Conservation (phyloP, 345 rosid genomes). For the Brassica carinata region DNA sequence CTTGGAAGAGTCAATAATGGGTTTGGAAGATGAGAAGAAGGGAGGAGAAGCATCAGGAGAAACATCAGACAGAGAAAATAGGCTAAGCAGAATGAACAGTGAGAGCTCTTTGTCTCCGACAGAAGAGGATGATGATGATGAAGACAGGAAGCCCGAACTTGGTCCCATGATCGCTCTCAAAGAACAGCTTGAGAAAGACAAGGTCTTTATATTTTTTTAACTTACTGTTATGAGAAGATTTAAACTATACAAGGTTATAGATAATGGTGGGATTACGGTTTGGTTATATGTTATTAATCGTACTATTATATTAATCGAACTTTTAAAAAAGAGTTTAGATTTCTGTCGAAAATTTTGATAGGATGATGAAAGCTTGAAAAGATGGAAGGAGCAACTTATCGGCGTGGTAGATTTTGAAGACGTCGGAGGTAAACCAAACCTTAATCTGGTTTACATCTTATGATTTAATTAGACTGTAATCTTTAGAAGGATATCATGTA, state of each 20-base stretch:
- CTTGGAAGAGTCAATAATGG: slow-evolving; percentile 31
- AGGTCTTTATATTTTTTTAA: slow-evolving; percentile 26
- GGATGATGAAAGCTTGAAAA: slow-evolving; percentile 96
- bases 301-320: background rate
- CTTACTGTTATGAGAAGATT: background rate
- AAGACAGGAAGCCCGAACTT: slow-evolving; percentile 38
- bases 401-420: slow-evolving; percentile 67
- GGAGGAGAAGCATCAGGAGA: slow-evolving; percentile 33
- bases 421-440: slow-evolving; percentile 62
- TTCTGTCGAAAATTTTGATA: slow-evolving; percentile 13
- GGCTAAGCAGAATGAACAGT: slow-evolving; percentile 41
- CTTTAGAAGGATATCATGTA: background rate
- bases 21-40: slow-evolving; percentile 32
- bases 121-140: slow-evolving; percentile 45
- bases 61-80: slow-evolving; percentile 26
- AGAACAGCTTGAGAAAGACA: slow-evolving; percentile 53
- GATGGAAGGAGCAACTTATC: slow-evolving; percentile 93
- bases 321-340: too few species aligned
- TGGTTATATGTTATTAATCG: background rate
- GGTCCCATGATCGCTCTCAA: slow-evolving; percentile 54
- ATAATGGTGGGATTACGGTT: background rate
- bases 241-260: background rate
- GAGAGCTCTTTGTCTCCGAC: slow-evolving; percentile 37
- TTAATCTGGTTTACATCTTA: background rate
- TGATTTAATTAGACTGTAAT: background rate